Conservation (phyloP, 306 rosid genomes). For the Citrullus amarus region DNA sequence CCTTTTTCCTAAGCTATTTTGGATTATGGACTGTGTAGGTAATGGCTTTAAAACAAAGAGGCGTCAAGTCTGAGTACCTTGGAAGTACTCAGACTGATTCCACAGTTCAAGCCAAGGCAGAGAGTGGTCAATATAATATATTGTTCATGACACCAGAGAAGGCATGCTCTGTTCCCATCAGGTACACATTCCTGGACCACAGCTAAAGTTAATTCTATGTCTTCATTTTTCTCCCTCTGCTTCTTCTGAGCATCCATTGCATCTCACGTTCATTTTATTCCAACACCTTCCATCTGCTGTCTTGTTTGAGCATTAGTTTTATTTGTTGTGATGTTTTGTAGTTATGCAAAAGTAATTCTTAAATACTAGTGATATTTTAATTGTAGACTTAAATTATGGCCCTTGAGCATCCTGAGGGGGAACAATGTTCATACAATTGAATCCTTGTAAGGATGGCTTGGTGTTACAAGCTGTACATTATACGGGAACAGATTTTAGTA, state of each 20-base stretch:
- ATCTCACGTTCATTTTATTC: neutral
- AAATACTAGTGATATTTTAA: neutral
- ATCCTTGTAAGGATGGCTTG: neutral
- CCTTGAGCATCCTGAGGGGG: neutral
- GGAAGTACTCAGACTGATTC: constrained; percentile 70
- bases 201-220: neutral
- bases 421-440: neutral
- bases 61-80: constrained; percentile 73
- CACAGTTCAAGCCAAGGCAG: constrained; percentile 60
- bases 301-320: neutral
- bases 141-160: constrained; percentile 89
- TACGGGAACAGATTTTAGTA: neutral
- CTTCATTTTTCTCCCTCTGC: neutral
- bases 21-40: constrained; percentile 27
- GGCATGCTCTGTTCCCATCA: constrained; percentile 58
- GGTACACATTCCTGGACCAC: constrained; percentile 25
- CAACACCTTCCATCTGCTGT: neutral
- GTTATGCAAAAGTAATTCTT: neutral
- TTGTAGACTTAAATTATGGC: neutral
- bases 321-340: neutral
- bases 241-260: neutral
- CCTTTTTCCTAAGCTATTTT: neutral
- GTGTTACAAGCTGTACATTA: neutral
- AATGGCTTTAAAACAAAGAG: constrained; percentile 79
- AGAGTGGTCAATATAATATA: constrained; percentile 63